Evolutionary conservation across 345 rosid genomes (phyloP), one percentile per base, ranked within the genome.

Genomic region (Syzygium aqueum): DNA sequence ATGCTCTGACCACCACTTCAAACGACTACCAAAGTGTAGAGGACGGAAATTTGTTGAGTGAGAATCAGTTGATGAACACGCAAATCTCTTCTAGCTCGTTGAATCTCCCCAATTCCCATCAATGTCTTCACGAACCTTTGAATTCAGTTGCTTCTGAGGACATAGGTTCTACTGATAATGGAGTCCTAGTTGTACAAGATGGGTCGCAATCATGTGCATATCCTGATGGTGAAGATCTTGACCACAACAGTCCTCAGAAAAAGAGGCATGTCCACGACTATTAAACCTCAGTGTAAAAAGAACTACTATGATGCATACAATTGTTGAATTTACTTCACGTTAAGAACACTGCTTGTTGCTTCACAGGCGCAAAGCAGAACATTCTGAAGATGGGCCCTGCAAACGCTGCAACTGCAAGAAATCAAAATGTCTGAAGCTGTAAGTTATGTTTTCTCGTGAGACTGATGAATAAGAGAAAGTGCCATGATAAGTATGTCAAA

Each of bases 371-470:
- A 93, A 92, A 93, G 23, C 90, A 88, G 99, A 96, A 90, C 86
- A 87, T 84, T 89, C 86, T 25, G 97, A 94, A 86, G 98, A 88
- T 8, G 97, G 92, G 59, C 89, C 94, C 30, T 97, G 99, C 89
- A 97, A 96, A 91, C 95, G 99, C 57, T 97, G 99, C 88, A 97
- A 96, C 92, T 97, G 99, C 90, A 96, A 95, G 91, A 97, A 95
- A 85, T 95, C 99, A 15, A 96, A 94, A 93, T 97, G 99, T 89
- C 92, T 97, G 94, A 97, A 97, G 91, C 99, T 97, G 99, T 96
- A 92, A 94, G 99, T 92, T 77, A 19, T 53, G 52, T 73, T 84
- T 86, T 19, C 11, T 77, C 65, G 22, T 25, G 87, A 63, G 57
- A 28, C 53, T 37, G 86, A 85, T 30, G 86, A 33, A 61, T 46